These are phyloP conservation scores for Yamadazyma kanchanaburiensis DNA, from an alignment of 1,139 yeast genomes.

Conservation along the genomic window DNA sequence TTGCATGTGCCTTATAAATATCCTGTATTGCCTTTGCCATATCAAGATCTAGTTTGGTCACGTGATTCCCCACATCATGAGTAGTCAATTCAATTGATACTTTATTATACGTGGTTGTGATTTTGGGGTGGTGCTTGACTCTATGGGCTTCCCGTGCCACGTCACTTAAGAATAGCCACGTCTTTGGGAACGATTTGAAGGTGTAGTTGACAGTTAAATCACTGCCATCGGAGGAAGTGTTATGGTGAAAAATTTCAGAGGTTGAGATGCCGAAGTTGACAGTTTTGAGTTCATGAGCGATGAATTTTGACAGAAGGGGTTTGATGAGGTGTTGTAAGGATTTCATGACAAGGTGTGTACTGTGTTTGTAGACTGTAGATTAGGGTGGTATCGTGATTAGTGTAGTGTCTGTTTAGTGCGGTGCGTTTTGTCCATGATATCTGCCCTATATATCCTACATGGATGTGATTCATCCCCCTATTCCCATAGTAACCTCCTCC, in stretches of 20 bases:
- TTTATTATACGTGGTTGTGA: slow-evolving; percentile 58
- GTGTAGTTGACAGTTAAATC: slow-evolving; percentile 26
- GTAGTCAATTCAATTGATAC: slow-evolving; percentile 61
- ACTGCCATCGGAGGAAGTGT: slow-evolving; percentile 7
- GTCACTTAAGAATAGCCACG: slow-evolving; percentile 64
- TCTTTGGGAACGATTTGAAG: slow-evolving; percentile 51
- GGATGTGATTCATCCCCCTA: too few species aligned
- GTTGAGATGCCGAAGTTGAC: too few species aligned
- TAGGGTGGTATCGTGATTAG: too few species aligned
- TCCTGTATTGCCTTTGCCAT: slow-evolving; percentile 45
- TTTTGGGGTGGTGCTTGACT: slow-evolving; percentile 72
- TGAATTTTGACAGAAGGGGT: too few species aligned
- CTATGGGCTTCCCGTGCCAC: slow-evolving; percentile 60
- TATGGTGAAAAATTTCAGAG: too few species aligned
- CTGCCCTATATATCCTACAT: slow-evolving; percentile 36
- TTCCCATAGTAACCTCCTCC: slow-evolving; percentile 31
- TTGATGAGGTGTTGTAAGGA: too few species aligned
- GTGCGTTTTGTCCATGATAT: too few species aligned
- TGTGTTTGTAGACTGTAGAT: too few species aligned
- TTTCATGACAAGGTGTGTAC: too few species aligned
- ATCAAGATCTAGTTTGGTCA: slow-evolving; percentile 57
- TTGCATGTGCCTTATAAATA: slow-evolving; percentile 5
- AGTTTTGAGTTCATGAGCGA: too few species aligned
- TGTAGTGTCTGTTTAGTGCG: too few species aligned
- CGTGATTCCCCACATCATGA: slow-evolving; percentile 56